Percentiles rank a stretch among this genome's conserved stretches.
Conservation (phyloP, 1,139 yeast species). For the Suhomyces maxii region DNA sequence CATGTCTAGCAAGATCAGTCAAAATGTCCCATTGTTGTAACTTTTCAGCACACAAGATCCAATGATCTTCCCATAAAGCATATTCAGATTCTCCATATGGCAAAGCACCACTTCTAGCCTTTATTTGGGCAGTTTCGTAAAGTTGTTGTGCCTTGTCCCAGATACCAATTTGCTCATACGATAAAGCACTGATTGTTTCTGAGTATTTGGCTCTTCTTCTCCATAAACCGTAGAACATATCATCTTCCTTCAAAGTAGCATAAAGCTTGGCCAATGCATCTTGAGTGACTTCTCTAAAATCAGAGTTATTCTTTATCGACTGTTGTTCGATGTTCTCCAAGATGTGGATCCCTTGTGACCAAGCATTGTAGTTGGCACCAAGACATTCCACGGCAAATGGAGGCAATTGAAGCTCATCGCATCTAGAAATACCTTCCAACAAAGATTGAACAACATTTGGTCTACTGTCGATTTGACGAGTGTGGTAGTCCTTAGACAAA, state of each 20-base stretch:
- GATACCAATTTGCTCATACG: slow-evolving; percentile 91
- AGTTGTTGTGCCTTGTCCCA: slow-evolving; percentile 94
- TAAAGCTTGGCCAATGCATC: slow-evolving; percentile 92
- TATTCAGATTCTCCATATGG: slow-evolving; percentile 97
- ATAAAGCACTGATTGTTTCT: slow-evolving; percentile 88
- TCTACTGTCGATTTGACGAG: slow-evolving; percentile 80
- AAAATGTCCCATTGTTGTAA: slow-evolving; percentile 97
- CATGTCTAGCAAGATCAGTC: slow-evolving; percentile 96
- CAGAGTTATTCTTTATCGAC: slow-evolving; percentile 66
- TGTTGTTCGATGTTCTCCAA: slow-evolving; percentile 74
- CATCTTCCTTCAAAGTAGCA: slow-evolving; percentile 87
- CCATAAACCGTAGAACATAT: slow-evolving; percentile 98
- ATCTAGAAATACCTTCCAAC: slow-evolving; percentile 74
- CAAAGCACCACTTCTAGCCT: slow-evolving; percentile 91
- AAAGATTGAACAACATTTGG: slow-evolving; percentile 88
- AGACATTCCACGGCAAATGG: slow-evolving; percentile 91
- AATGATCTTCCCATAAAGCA: slow-evolving; percentile 97
- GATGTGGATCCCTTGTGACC: slow-evolving; percentile 86
- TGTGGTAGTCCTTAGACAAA: slow-evolving; percentile 87
- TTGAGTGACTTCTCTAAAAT: slow-evolving; percentile 80
- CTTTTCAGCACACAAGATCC: slow-evolving; percentile 97
- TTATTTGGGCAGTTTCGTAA: slow-evolving; percentile 96
- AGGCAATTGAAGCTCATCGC: slow-evolving; percentile 79
- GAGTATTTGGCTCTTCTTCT: slow-evolving; percentile 91
- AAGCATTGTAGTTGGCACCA: slow-evolving; percentile 83